Conservation (phyloP, 495 filamentous ascomycete species). For the Lasiosphaeriaceae sp. region DNA sequence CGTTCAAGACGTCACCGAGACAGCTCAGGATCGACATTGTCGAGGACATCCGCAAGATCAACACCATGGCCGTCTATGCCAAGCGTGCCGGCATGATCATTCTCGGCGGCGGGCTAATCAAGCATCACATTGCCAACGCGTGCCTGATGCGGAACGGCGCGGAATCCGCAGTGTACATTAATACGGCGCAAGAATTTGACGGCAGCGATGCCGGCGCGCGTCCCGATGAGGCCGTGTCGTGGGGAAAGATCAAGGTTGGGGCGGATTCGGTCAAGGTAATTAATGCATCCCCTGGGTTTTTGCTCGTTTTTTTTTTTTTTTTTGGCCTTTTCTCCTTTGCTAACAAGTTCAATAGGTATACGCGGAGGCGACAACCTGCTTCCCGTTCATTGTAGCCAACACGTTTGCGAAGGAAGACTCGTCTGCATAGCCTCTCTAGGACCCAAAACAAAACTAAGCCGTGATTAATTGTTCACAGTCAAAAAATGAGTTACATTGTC, state of each 20-base stretch:
- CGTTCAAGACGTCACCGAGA: constrained; percentile 75
- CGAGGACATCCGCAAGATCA: constrained; percentile 82
- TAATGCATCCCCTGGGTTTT: constrained; percentile 7
- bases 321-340: not conserved
- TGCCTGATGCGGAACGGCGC: constrained; percentile 96
- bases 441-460: too few species aligned
- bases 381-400: constrained; percentile 90
- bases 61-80: constrained; percentile 80
- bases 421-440: too few species aligned
- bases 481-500: too few species aligned
- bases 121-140: constrained; percentile 97
- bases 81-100: constrained; percentile 89
- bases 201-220: constrained; percentile 94
- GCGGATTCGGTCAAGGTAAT: constrained; percentile 80
- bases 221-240: constrained; percentile 94
- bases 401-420: constrained; percentile 71
- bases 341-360: constrained; percentile 58
- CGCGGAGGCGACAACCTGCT: constrained; percentile 85
- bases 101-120: constrained; percentile 85
- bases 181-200: constrained; percentile 95
- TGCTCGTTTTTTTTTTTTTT: not conserved
- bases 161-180: constrained; percentile 93
- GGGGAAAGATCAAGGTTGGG: constrained; percentile 93
- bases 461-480: too few species aligned
- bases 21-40: constrained; percentile 83